Evolutionary conservation across 176 grass and related monocot species (phyloP).

Genomic region (Melocanna baccifera): DNA sequence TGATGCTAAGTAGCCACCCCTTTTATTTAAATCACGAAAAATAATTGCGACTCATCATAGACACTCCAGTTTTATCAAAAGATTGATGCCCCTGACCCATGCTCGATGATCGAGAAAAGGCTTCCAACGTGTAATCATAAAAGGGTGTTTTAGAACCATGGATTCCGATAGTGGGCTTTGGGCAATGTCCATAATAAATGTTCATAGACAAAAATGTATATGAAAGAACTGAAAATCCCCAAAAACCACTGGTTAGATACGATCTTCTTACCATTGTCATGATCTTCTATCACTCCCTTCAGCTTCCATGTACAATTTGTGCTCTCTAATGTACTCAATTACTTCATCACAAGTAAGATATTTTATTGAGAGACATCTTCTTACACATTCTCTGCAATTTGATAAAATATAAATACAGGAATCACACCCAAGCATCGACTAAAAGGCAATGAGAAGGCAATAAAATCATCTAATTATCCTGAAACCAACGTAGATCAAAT

Average conservation of each 20-base stretch:
- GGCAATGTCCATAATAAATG: neutral
- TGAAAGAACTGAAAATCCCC: neutral
- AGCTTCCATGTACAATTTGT: constrained; percentile 46
- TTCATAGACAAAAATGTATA: neutral
- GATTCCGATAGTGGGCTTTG: neutral
- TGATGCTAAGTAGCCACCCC: neutral
- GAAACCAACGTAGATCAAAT: neutral
- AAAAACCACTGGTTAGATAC: neutral
- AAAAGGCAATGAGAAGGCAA: neutral
- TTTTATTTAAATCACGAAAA: neutral
- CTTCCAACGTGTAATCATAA: neutral
- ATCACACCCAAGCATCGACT: neutral
- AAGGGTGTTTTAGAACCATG: neutral
- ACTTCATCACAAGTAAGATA: constrained; percentile 82
- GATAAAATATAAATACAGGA: neutral
- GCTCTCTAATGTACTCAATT: constrained; percentile 68
- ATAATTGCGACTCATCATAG: neutral
- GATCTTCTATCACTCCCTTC: neutral
- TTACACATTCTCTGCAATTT: constrained; percentile 55
- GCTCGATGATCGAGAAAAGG: neutral
- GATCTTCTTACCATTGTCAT: neutral
- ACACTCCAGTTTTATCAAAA: neutral
- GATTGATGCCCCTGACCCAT: neutral
- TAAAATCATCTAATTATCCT: neutral
- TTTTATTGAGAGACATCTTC: constrained; percentile 57